A percentile compares a stretch with the other conserved stretches of the same genome.
phyloP scores from a whole-genome alignment of 2,329 filamentous ascomycete genomes.

The Diaporthe citri region DNA sequence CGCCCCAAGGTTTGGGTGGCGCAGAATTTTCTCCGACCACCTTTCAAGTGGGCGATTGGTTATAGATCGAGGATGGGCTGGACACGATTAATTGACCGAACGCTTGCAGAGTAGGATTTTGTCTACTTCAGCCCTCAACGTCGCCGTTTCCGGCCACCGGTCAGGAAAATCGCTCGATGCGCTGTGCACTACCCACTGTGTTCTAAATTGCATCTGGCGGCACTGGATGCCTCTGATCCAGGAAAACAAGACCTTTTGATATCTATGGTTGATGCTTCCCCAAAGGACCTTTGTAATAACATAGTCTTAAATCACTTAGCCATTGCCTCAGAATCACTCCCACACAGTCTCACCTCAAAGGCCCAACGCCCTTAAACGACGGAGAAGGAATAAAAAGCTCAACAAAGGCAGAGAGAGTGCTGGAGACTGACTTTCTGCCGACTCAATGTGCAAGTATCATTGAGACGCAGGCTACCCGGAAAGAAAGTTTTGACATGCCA shows the following conservation, averaged over 20 bases:
- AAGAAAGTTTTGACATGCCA: not conserved
- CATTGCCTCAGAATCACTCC: not conserved
- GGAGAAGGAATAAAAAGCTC: not conserved
- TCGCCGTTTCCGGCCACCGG: not conserved
- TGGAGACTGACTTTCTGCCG: not conserved
- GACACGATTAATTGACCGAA: not conserved
- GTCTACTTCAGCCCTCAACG: not conserved
- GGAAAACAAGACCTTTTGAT: not conserved
- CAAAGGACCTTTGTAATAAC: not conserved
- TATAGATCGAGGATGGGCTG: too few species aligned
- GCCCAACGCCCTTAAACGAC: not conserved
- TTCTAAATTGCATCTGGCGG: not conserved
- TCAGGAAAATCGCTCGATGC: not conserved
- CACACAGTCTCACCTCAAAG: not conserved
- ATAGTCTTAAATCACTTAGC: not conserved
- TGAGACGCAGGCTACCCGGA: not conserved
- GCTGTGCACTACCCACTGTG: not conserved
- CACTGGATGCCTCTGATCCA: not conserved
- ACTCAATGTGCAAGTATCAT: not conserved
- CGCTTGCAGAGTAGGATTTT: not conserved
- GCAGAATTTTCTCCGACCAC: too few species aligned
- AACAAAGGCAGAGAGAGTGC: not conserved
- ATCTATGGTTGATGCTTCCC: not conserved
- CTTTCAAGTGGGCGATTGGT: too few species aligned
- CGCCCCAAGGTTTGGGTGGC: too few species aligned